Evolutionary conservation across 2,329 filamentous ascomycete species (phyloP), one percentile per base, ranked within the genome.

Genomic region (Purpureocillium takamizusanense): DNA sequence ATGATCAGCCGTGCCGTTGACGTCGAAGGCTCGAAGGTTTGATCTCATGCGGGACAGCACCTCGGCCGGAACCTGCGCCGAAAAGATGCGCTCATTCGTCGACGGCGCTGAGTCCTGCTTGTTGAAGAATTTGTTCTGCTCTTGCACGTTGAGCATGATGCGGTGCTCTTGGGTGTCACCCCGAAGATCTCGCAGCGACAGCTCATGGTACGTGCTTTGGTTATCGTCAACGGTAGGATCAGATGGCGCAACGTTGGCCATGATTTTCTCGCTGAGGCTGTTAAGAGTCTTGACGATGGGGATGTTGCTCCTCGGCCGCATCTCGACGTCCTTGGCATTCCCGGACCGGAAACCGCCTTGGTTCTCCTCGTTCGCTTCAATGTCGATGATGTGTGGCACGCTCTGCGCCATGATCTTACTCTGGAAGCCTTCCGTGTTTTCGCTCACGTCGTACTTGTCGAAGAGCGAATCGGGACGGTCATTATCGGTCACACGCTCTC

Each of bases 351-450:
- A 77, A 38, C 89, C 86, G 49, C 88, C 94, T 59, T 94, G 81
- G 52, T 98, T 90, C 58, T 92, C 86, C 62, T 97, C 92, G 54
- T 98, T 98, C 23, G 83, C 92, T 55, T 90, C 86, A 18, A 98
- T 63, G 56, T 98, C 85, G 49, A 98, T 89, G 46, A 94, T 89
- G 51, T 89, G 81, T 1, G 92, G 89, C 15, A 98, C 78, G 40
- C 82, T 75, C 27, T 80, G 67, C 4, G 80, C 66, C 46, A 75
- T 65, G 35, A 77, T 67, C 46, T 69, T 72, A 52, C 66, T 72
- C 10, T 70, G 62, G 33, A 73, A 66, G 28, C 62, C 62, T 15
- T 66, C 58, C 25, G 71, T 70, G 48, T 87, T 83, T 44, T 86
- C 83, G 29, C 74, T 73, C 42, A 83, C 78, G 17, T 95, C 74